phyloP scores from a whole-genome alignment of 129 eudicot genomes.

The Daucus carota region DNA sequence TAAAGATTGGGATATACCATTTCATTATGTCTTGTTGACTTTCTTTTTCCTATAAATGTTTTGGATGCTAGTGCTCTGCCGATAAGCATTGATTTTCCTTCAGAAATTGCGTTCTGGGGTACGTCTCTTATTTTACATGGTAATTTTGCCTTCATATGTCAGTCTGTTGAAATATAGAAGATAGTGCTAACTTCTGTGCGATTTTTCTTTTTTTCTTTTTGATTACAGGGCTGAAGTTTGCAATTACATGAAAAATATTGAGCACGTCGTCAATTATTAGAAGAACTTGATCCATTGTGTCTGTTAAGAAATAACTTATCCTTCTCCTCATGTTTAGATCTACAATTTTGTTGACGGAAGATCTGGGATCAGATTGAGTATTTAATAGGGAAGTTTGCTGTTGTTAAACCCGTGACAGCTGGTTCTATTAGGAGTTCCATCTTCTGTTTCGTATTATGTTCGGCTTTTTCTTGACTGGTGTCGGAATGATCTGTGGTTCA shows the following conservation, averaged over 20 bases:
- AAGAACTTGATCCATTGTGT: constrained; percentile 26
- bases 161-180: not conserved
- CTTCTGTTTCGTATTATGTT: constrained; percentile 13
- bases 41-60: constrained; percentile 2
- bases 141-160: not conserved
- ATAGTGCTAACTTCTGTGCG: constrained; percentile 6
- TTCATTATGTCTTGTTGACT: constrained; percentile 19
- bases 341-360: constrained; percentile 28
- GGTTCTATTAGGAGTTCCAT: constrained; percentile 15
- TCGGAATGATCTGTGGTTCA: constrained; percentile 44
- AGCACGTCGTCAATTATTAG: constrained; percentile 29
- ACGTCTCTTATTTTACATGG: not conserved
- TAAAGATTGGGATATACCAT: constrained; percentile 3
- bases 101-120: constrained; percentile 32
- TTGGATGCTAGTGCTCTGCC: constrained; percentile 35
- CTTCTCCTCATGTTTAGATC: constrained; percentile 27
- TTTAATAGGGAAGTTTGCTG: constrained; percentile 24
- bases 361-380: constrained; percentile 24
- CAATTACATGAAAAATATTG: constrained; percentile 29
- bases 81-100: constrained; percentile 11
- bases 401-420: constrained; percentile 17
- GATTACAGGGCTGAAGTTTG: constrained; percentile 49
- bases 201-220: constrained; percentile 9
- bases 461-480: constrained; percentile 9
- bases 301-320: constrained; percentile 22